These are phyloP conservation scores for Gentiana macrophylla DNA, from an alignment of 257 asterid genomes.

Conservation along the genomic window DNA sequence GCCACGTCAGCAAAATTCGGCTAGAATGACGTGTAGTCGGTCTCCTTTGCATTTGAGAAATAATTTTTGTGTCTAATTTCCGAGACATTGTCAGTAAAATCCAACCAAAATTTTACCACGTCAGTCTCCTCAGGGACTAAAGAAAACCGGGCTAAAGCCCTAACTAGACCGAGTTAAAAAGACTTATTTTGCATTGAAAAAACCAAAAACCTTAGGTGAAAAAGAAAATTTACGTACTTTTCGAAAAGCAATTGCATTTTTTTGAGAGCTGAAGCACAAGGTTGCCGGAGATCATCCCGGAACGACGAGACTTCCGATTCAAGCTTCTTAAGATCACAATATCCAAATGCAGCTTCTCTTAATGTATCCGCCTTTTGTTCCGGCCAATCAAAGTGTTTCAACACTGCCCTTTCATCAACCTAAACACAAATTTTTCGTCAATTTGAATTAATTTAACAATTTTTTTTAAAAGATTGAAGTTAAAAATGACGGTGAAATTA, in stretches of 20 bases:
- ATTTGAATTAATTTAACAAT: not conserved
- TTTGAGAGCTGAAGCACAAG: conserved; percentile 71
- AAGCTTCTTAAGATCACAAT: conserved; percentile 84
- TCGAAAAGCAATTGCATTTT: conserved; percentile 90
- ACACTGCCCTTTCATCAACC: conserved; percentile 99
- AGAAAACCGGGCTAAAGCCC: too few relatives aligned
- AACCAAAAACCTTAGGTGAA: not conserved
- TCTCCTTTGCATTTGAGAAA: too few relatives aligned
- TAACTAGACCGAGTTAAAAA: not conserved
- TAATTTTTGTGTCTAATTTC: too few relatives aligned
- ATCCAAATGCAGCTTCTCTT: conserved; percentile 97
- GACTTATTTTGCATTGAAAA: not conserved
- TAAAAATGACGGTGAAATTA: too few relatives aligned
- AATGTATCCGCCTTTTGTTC: conserved; percentile 92
- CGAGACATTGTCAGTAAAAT: too few relatives aligned
- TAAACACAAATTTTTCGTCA: conserved; percentile 8
- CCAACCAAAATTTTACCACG: too few relatives aligned
- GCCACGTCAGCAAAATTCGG: too few relatives aligned
- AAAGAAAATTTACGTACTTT: conserved; percentile 31
- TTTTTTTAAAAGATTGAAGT: too few relatives aligned
- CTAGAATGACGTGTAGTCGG: too few relatives aligned
- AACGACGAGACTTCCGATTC: conserved; percentile 67
- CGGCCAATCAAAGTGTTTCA: conserved; percentile 97
- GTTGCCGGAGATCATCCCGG: conserved; percentile 69
- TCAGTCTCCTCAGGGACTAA: too few relatives aligned